Conservation (phyloP, 1,139 yeast species). For the Candida glucosophila region DNA sequence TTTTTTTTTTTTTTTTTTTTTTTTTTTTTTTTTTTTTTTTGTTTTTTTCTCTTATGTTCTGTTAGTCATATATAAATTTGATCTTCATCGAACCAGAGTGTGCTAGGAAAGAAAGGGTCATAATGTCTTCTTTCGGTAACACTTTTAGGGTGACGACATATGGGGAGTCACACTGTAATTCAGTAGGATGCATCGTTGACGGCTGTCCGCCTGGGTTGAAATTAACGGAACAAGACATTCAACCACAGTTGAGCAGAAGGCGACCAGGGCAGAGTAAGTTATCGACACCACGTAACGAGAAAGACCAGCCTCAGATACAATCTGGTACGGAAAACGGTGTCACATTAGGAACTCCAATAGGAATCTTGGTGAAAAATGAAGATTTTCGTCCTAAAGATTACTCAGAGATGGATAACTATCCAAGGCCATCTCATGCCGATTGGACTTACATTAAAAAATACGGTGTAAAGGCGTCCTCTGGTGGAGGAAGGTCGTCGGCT, state of each 20-base stretch:
- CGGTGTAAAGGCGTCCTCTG: constrained; percentile 87
- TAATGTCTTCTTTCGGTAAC: constrained; percentile 38
- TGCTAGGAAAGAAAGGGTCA: too few relatives aligned
- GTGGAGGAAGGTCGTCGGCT: constrained; percentile 96
- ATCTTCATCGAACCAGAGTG: too few relatives aligned
- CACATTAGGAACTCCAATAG: constrained; percentile 93
- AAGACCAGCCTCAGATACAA: constrained; percentile 86
- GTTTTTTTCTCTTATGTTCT: too few relatives aligned
- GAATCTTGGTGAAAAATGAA: constrained; percentile 84
- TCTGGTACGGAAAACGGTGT: constrained; percentile 89
- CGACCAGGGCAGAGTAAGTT: constrained; percentile 95
- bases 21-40: too few relatives aligned
- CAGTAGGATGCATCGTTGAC: constrained; percentile 98
- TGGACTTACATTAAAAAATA: constrained; percentile 86
- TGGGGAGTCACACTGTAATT: constrained; percentile 96
- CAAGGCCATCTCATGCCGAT: constrained; percentile 98
- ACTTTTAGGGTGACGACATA: constrained; percentile 74
- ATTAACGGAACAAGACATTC: constrained; percentile 78
- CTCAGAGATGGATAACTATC: constrained; percentile 88
- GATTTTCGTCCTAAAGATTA: constrained; percentile 97
- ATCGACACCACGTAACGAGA: constrained; percentile 92
- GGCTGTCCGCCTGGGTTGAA: constrained; percentile 96
- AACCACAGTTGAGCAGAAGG: constrained; percentile 92
- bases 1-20: too few relatives aligned
- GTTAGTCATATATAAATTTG: too few relatives aligned